Percentiles rank a stretch among this genome's conserved stretches.
These are phyloP conservation scores for Sclerotinia subarctica DNA, from an alignment of 2,329 filamentous ascomycete species.

Conservation along the genomic window DNA sequence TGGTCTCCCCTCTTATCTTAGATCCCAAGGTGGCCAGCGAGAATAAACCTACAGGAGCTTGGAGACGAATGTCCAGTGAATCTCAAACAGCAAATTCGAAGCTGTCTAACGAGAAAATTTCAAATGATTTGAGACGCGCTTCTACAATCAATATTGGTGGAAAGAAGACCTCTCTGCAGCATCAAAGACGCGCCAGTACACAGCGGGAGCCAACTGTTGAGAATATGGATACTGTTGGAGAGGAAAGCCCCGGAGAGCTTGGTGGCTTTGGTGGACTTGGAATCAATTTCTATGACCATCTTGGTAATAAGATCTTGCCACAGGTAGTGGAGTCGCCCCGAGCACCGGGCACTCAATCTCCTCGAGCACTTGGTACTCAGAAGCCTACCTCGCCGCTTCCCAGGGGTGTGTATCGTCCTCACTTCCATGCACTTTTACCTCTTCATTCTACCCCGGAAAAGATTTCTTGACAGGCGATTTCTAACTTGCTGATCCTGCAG, in stretches of 20 bases:
- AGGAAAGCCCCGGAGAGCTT: background rate
- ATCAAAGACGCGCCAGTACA: background rate
- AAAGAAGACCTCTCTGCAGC: background rate
- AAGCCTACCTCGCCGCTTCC: slow-evolving; percentile 6
- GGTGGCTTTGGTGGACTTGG: slow-evolving; percentile 18
- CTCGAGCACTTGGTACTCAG: slow-evolving; percentile 5
- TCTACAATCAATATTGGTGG: background rate
- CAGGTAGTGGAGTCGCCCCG: background rate
- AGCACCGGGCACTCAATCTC: background rate
- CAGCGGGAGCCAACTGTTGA: background rate
- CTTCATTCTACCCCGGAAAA: background rate
- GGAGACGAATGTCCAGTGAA: slow-evolving; percentile 11
- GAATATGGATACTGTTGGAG: background rate
- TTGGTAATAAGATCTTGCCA: slow-evolving; percentile 6
- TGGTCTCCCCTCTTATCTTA: background rate
- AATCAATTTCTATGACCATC: slow-evolving; percentile 26
- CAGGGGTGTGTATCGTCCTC: slow-evolving; percentile 1
- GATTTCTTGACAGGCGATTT: background rate
- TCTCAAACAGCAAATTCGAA: background rate
- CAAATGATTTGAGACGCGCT: background rate
- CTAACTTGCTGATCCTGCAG: background rate
- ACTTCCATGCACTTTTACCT: background rate
- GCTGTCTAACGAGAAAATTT: background rate
- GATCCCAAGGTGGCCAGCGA: background rate
- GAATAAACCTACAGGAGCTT: background rate